Conservation (phyloP, 1,139 yeast species). For the Yamadazyma atlantica region DNA sequence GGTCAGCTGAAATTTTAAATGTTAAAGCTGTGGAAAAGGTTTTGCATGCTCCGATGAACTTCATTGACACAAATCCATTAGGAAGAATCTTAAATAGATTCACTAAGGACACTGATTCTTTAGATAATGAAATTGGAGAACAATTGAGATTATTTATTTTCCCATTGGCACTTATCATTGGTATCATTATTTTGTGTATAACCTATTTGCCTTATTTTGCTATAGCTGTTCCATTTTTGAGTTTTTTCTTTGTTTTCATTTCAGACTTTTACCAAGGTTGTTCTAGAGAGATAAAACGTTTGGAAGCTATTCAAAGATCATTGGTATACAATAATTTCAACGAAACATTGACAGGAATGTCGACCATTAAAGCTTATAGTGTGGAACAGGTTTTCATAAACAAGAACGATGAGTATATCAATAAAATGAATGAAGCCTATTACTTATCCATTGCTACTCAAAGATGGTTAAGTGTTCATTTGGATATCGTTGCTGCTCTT, state of each 20-base stretch:
- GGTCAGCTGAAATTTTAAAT: slow-evolving; percentile 36
- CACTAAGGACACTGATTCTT: slow-evolving; percentile 81
- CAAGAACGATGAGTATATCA: slow-evolving; percentile 50
- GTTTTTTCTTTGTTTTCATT: slow-evolving; percentile 29
- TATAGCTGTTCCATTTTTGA: slow-evolving; percentile 16
- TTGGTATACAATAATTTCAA: slow-evolving; percentile 74
- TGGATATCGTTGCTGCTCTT: slow-evolving; percentile 57
- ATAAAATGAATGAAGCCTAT: slow-evolving; percentile 75
- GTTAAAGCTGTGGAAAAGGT: slow-evolving; percentile 36
- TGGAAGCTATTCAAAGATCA: slow-evolving; percentile 78
- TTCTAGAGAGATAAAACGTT: slow-evolving; percentile 72
- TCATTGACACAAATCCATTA: slow-evolving; percentile 63
- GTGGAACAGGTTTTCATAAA: slow-evolving; percentile 49
- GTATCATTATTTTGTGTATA: slow-evolving; percentile 67
- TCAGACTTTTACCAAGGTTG: slow-evolving; percentile 67
- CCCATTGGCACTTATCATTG: slow-evolving; percentile 55
- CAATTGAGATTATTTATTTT: slow-evolving; percentile 49
- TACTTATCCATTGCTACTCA: slow-evolving; percentile 68
- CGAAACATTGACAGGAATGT: slow-evolving; percentile 72
- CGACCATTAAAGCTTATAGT: slow-evolving; percentile 66
- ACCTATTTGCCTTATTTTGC: slow-evolving; percentile 66
- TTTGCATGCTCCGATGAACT: slow-evolving; percentile 53
- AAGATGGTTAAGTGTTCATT: slow-evolving; percentile 74
- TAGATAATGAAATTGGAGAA: slow-evolving; percentile 75
- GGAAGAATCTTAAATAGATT: slow-evolving; percentile 62